A percentile compares a stretch with the other conserved stretches of the same genome.
These are phyloP conservation scores for Viola pubescens DNA, from an alignment of 441 rosid genomes.

Conservation along the genomic window DNA sequence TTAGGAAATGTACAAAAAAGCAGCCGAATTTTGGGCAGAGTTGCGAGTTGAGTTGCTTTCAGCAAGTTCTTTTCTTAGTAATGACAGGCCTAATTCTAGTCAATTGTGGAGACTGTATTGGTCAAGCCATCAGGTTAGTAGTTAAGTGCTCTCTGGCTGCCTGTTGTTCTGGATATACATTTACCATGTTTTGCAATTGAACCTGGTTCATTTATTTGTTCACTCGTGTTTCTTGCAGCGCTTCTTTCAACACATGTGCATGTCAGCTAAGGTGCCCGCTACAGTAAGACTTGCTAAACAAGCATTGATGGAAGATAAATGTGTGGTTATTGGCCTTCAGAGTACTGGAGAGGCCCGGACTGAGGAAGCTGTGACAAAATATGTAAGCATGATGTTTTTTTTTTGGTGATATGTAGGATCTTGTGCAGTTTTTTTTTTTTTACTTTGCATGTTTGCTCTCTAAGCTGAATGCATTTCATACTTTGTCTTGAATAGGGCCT, in stretches of 20 bases:
- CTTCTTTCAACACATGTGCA: slow-evolving; percentile 97
- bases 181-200: background rate
- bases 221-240: slow-evolving; percentile 40
- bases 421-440: slow-evolving; percentile 14
- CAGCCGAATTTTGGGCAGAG: slow-evolving; percentile 99
- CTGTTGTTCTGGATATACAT: background rate
- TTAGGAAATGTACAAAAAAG: slow-evolving; percentile 86
- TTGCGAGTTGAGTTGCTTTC: slow-evolving; percentile 92
- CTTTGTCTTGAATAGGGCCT: slow-evolving; percentile 47
- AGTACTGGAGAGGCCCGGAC: slow-evolving; percentile 99
- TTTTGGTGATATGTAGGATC: slow-evolving; percentile 11
- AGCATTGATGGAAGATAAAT: slow-evolving; percentile 68
- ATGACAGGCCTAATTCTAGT: slow-evolving; percentile 76
- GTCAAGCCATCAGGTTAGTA: slow-evolving; percentile 93
- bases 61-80: slow-evolving; percentile 76
- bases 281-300: slow-evolving; percentile 78
- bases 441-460: background rate
- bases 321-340: slow-evolving; percentile 98
- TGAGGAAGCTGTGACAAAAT: slow-evolving; percentile 98
- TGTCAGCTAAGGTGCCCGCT: slow-evolving; percentile 99
- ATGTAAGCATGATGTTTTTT: slow-evolving; percentile 43
- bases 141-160: background rate
- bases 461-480: slow-evolving; percentile 5
- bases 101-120: slow-evolving; percentile 98
- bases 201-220: slow-evolving; percentile 7